Base-by-base conservation (phyloP, 1,139 yeast species). In the Yamadazyma kanchanaburiensis region DNA sequence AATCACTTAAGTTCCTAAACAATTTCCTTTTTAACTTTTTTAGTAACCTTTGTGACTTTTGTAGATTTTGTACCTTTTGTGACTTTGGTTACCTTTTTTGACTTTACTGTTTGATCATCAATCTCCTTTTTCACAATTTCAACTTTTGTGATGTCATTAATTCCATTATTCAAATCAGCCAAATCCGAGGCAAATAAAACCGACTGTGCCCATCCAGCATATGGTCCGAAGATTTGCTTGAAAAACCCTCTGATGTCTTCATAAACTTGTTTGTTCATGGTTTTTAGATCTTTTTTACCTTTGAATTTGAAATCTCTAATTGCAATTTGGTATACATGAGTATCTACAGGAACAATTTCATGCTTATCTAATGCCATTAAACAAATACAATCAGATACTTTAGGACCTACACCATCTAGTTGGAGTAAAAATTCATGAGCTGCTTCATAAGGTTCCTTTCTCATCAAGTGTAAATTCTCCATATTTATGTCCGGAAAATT, bases 201-300 rank as follows among this genome's bases (percentile, higher is more conserved):
- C 11, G 91, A 82, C 49, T 89, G 97, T 0, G 97, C 97, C 98
- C 98, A 91, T 0, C 98, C 98, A 4, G 98, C 96, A 52, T 84
- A 83, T 0, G 74, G 73, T 0, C 96, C 96, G 89, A 96, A 91
- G 16, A 81, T 60, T 0, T 68, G 68, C 27, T 72, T 66, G 49
- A 89, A 83, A 51, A 74, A 77, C 5, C 50, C 47, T 22, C 91
- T 65, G 3, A 87, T 80, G 12, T 71, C 69, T 15, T 64, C 72
- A 48, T 86, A 82, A 3, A 77, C 71, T n/a, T 69, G 70, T 38
- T 74, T 74, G 43, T 66, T 75, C 57, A 78, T 56, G 1, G 78
- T 69, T 41, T 74, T 73, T 34, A 60, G 43, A 49, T 70, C 52
- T 31, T 57, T 55, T 32, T 63, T 66, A 0, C 74, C 73, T 36